Evolutionary conservation across 2,329 filamentous ascomycete genomes (phyloP).

Genomic region (Dactylellina drechsleri): DNA sequence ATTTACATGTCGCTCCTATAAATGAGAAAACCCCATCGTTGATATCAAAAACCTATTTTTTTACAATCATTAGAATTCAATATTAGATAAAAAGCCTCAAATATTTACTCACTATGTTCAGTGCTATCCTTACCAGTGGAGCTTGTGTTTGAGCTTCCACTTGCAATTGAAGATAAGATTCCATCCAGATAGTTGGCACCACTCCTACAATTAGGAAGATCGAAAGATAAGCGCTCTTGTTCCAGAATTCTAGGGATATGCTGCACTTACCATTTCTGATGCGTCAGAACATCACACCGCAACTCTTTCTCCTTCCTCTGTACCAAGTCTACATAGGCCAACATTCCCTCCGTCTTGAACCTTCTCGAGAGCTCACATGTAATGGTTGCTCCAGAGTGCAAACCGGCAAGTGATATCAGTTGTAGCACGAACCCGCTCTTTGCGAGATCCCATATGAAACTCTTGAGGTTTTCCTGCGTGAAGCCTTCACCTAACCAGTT

Average conservation of each 20-base stretch:
- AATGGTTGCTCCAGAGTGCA: constrained; percentile 73
- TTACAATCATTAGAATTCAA: constrained; percentile 2
- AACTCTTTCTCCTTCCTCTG: constrained; percentile 90
- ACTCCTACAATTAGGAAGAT: constrained; percentile 38
- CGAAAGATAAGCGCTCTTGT: too few species aligned
- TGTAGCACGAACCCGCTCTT: constrained; percentile 81
- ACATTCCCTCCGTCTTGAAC: constrained; percentile 93
- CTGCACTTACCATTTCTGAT: constrained; percentile 78
- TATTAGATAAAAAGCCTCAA: not conserved
- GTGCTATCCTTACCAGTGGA: constrained; percentile 58
- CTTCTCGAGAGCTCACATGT: constrained; percentile 77
- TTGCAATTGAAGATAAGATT: constrained; percentile 58
- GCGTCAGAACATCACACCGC: constrained; percentile 89
- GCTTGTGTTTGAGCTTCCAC: constrained; percentile 57
- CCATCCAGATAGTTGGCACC: constrained; percentile 59
- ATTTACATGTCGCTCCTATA: too few species aligned
- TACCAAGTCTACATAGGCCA: constrained; percentile 94
- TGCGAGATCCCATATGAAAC: constrained; percentile 96
- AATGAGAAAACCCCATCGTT: not conserved
- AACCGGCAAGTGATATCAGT: constrained; percentile 73
- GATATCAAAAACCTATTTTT: constrained; percentile 35
- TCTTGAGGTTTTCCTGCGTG: constrained; percentile 80
- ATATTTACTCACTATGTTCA: constrained; percentile 55
- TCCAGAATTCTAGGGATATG: too few species aligned
- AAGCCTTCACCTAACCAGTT: constrained; percentile 99